Percentiles rank a stretch among this genome's conserved stretches.
These are phyloP conservation scores for Apophysomyces variabilis DNA, from an alignment of 371 early-diverging fungal species.

Conservation along the genomic window DNA sequence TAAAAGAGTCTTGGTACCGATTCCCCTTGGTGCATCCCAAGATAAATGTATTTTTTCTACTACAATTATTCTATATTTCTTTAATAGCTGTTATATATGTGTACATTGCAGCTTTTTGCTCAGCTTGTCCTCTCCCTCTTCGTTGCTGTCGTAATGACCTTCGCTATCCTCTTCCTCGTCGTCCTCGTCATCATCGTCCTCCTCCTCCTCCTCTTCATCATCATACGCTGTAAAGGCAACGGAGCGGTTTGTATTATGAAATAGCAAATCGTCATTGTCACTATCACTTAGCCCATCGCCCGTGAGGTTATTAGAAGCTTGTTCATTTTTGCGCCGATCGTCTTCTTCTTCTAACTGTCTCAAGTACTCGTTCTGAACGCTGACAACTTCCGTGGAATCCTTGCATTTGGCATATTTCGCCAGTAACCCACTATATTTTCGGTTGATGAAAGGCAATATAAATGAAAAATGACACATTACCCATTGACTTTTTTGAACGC, in stretches of 20 bases:
- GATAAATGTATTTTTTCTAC: no score
- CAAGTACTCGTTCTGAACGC: constrained; percentile 83
- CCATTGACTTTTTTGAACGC: constrained; percentile 87
- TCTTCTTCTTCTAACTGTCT: constrained; percentile 62
- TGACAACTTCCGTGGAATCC: constrained; percentile 82
- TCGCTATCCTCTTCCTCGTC: constrained; percentile 31
- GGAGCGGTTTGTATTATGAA: constrained; percentile 58
- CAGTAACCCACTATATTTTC: constrained; percentile 63
- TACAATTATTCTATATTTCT: neutral
- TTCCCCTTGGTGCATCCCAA: no score
- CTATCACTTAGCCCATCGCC: constrained; percentile 24
- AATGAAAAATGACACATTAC: constrained; percentile 29
- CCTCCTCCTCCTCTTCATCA: constrained; percentile 40
- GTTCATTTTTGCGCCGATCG: constrained; percentile 29
- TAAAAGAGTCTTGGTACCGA: no score
- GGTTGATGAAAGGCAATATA: neutral
- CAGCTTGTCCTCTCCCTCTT: constrained; percentile 17
- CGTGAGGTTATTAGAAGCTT: neutral
- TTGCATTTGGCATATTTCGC: constrained; percentile 85
- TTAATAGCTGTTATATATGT: neutral
- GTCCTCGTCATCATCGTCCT: constrained; percentile 26
- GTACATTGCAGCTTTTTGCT: neutral
- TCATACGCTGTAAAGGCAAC: constrained; percentile 45
- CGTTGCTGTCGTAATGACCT: constrained; percentile 17
- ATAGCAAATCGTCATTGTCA: constrained; percentile 58